Conservation (phyloP, 2,329 filamentous ascomycete genomes). For the Aspergillus puulaauensis region DNA sequence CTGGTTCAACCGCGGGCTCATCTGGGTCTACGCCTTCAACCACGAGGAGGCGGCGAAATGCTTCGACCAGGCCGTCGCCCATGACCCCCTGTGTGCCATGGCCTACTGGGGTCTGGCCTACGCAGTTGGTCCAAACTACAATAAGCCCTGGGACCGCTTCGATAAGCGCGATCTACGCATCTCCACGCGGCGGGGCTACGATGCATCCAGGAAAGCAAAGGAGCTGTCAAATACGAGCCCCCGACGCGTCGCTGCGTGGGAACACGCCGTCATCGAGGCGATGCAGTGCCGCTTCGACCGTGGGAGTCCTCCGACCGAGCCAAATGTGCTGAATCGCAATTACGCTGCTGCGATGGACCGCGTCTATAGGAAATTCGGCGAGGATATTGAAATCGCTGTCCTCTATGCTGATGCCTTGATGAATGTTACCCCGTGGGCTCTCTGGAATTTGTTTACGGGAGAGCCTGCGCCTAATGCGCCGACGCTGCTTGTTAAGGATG, state of each 20-base stretch:
- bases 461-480: conserved; percentile 54
- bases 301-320: conserved; percentile 35
- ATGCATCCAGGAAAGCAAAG: conserved; percentile 47
- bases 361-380: conserved; percentile 53
- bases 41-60: conserved; percentile 39
- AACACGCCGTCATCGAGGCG: conserved; percentile 64
- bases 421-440: conserved; percentile 64
- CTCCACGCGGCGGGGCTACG: conserved; percentile 49
- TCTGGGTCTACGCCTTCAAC: conserved; percentile 41
- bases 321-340: conserved; percentile 54
- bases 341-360: conserved; percentile 63
- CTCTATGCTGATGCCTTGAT: conserved; percentile 66
- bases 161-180: conserved; percentile 58
- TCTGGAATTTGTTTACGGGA: conserved; percentile 63
- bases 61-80: conserved; percentile 35
- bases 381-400: conserved; percentile 62
- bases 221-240: conserved; percentile 31
- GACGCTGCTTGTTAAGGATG: conserved; percentile 57
- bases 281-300: conserved; percentile 62
- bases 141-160: conserved; percentile 75
- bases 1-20: conserved; percentile 36
- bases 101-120: conserved; percentile 55
- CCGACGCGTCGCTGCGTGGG: conserved; percentile 33
- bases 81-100: conserved; percentile 38
- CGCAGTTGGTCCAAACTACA: conserved; percentile 72